Conservation (phyloP, 257 asterid species). For the Mitragyna speciosa region DNA sequence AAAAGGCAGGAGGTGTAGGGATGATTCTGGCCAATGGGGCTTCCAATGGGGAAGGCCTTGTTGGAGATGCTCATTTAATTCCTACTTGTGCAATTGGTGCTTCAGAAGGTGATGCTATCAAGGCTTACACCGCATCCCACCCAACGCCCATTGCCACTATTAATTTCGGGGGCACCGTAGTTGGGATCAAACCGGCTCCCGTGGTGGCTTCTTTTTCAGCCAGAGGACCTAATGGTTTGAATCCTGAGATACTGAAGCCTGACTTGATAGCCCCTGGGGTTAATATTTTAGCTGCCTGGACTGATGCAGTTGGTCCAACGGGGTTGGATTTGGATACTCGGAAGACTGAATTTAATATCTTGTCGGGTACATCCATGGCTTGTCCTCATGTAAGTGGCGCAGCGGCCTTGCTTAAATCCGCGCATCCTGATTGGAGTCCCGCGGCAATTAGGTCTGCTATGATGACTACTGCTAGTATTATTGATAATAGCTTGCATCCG, state of each 20-base stretch:
- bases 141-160: constrained; percentile 62
- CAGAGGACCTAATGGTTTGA: constrained; percentile 83
- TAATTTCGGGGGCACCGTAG: constrained; percentile 61
- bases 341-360: constrained; percentile 74
- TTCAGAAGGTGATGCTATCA: constrained; percentile 66
- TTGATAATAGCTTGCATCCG: constrained; percentile 49
- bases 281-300: constrained; percentile 92
- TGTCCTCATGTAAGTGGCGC: constrained; percentile 98
- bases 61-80: constrained; percentile 84
- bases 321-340: constrained; percentile 74
- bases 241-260: constrained; percentile 87
- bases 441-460: constrained; percentile 90
- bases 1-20: constrained; percentile 88
- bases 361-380: constrained; percentile 97
- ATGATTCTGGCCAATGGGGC: constrained; percentile 89
- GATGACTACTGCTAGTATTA: constrained; percentile 80
- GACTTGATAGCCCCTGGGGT: constrained; percentile 95
- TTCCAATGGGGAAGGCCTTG: constrained; percentile 90
- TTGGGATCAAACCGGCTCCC: constrained; percentile 90
- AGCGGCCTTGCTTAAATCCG: constrained; percentile 91
- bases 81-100: constrained; percentile 89
- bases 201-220: constrained; percentile 93
- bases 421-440: constrained; percentile 97
- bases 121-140: constrained; percentile 48
- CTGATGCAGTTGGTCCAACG: constrained; percentile 86